These are phyloP conservation scores for Corrigiola litoralis DNA, from an alignment of 179 eudicot species.

Conservation along the genomic window DNA sequence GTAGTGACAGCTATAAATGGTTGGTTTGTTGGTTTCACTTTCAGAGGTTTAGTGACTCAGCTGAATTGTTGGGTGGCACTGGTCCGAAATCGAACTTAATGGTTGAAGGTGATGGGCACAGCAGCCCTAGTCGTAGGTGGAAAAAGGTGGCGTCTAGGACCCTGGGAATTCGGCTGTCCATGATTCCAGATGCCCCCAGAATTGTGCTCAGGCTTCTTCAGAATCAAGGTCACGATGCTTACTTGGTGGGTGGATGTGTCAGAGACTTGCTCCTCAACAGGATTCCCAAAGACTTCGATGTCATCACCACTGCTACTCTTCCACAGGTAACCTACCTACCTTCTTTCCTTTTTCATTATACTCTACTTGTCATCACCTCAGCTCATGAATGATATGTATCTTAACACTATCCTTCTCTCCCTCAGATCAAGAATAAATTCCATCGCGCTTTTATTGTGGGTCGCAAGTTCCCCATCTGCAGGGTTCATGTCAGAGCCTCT, in stretches of 20 bases:
- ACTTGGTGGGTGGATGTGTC: slow-evolving; percentile 96
- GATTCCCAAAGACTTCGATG: slow-evolving; percentile 88
- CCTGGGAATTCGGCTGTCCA: slow-evolving; percentile 42
- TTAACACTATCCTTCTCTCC: slow-evolving; percentile 6
- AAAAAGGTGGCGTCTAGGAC: slow-evolving; percentile 58
- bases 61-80: slow-evolving; percentile 6
- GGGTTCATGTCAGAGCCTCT: slow-evolving; percentile 52
- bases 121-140: too few relatives aligned
- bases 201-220: slow-evolving; percentile 52
- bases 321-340: slow-evolving; percentile 37
- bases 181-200: slow-evolving; percentile 51
- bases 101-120: slow-evolving; percentile 33
- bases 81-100: slow-evolving; percentile 7
- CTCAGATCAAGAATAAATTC: slow-evolving; percentile 55
- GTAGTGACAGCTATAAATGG: neutral
- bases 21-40: neutral
- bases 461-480: slow-evolving; percentile 75
- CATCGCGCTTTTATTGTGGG: slow-evolving; percentile 60
- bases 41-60: slow-evolving; percentile 33
- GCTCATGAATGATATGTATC: neutral
- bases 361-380: neutral
- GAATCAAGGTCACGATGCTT: slow-evolving; percentile 64
- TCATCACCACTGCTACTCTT: slow-evolving; percentile 79
- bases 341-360: neutral
- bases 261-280: slow-evolving; percentile 78